Conservation (phyloP, 176 grass and related monocot species). For the Puya raimondii region DNA sequence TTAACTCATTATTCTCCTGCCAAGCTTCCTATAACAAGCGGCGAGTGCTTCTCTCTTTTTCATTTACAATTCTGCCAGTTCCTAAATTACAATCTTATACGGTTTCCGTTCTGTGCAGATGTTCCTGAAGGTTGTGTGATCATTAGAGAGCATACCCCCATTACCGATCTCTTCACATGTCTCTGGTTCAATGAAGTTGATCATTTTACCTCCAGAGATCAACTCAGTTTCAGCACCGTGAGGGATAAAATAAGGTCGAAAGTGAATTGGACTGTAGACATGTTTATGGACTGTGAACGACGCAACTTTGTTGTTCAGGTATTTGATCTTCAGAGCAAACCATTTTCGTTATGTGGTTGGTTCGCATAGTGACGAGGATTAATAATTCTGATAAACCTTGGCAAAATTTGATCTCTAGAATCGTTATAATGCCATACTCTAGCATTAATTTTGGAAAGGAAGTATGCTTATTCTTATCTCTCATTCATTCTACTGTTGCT, state of each 20-base stretch:
- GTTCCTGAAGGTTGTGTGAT: slow-evolving; percentile 99
- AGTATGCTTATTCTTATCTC: not conserved
- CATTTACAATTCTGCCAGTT: not conserved
- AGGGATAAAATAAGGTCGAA: slow-evolving; percentile 74
- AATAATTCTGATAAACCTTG: slow-evolving; percentile 3
- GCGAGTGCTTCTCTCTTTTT: slow-evolving; percentile 27
- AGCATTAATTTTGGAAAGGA: no score
- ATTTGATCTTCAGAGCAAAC: slow-evolving; percentile 7
- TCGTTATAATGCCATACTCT: no score
- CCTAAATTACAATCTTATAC: not conserved
- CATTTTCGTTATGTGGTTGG: not conserved
- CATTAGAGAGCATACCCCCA: slow-evolving; percentile 75
- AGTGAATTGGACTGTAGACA: slow-evolving; percentile 77
- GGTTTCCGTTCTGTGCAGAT: slow-evolving; percentile 30
- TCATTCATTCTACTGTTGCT: no score
- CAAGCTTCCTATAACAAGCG: slow-evolving; percentile 96
- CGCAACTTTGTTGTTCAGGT: slow-evolving; percentile 97
- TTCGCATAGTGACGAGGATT: not conserved
- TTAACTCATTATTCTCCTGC: slow-evolving; percentile 79
- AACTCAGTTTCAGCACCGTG: slow-evolving; percentile 90
- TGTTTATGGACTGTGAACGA: slow-evolving; percentile 97
- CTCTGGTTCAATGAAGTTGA: slow-evolving; percentile 98
- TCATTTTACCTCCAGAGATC: slow-evolving; percentile 80
- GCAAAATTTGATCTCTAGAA: no score
- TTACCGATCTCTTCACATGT: slow-evolving; percentile 91